Base-by-base conservation (phyloP, 495 filamentous ascomycete species). In the Podospora appendiculata region DNA sequence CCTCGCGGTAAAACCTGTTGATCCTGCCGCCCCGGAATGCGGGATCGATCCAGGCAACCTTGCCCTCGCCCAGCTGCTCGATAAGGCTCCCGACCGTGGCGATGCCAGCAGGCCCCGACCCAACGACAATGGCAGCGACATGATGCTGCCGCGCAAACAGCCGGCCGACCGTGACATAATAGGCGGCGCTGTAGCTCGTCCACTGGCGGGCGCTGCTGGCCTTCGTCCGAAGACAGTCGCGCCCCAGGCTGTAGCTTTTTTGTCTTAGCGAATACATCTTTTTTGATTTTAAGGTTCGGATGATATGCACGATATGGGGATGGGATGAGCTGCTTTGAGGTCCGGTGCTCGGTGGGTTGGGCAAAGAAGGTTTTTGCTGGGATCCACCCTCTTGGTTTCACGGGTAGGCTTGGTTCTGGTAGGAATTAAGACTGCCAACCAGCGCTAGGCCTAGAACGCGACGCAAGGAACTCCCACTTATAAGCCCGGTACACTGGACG, bases 61-160 rank as follows among this genome's bases (percentile, higher is more conserved):
- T 60, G 7, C 41, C 32, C 12, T 41, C 40, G 9, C 32, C 17
- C 8, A 54, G 14, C 35, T 32, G 10, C 25, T 58, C 51, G 4
- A 63, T 50, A 11, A 63, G 45, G n/a, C 58, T 60, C 5, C 58
- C 61, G 49, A 63, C 61, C 10, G 43, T 55, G n/a, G 58, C 61
- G 19, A 63, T 58, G 9, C 61, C 61, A 14, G 61, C 61, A 1
- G 61, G 58, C 3, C 61, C 61, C 13, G 17, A 58, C 19, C 61
- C 61, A 25, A 63, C 50, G 12, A 63, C 61, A 14, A 63, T 41
- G 36, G 61, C 61, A 12, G 45, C 50, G 8, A 45, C 50, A n/a
- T 45, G 41, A 8, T 42, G 41, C n/a, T 7, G 43, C 32, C 43
- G 43, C 36, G 36, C 36, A 38, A 38, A 38, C n/a, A 11, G 43